Evolutionary conservation across 2,329 filamentous ascomycete species (phyloP).

Genomic region (Aspergillus floridensis): DNA sequence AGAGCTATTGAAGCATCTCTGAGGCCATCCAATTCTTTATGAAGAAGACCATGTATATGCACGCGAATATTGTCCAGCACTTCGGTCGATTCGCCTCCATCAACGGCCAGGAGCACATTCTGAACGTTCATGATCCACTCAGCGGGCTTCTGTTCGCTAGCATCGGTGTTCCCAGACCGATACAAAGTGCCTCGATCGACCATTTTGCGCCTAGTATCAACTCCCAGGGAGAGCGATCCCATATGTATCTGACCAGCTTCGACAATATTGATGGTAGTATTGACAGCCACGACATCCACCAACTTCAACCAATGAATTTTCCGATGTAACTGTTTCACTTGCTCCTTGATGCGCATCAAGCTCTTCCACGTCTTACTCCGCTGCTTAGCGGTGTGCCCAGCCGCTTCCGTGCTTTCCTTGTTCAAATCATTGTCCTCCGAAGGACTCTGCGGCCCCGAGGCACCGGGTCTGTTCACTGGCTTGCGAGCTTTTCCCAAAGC

Average conservation of each 20-base stretch:
- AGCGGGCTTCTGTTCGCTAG: constrained; percentile 67
- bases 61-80: constrained; percentile 82
- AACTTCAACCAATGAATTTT: constrained; percentile 85
- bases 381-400: constrained; percentile 15
- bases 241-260: constrained; percentile 83
- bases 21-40: constrained; percentile 79
- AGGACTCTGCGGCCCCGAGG: constrained; percentile 21
- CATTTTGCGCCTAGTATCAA: constrained; percentile 88
- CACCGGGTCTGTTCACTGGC: constrained; percentile 21
- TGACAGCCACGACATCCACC: constrained; percentile 82
- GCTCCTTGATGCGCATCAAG: constrained; percentile 76
- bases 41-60: constrained; percentile 87
- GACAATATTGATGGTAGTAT: constrained; percentile 71
- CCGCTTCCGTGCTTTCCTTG: constrained; percentile 17
- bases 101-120: constrained; percentile 83
- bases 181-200: constrained; percentile 88
- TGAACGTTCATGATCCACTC: constrained; percentile 90
- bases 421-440: constrained; percentile 21
- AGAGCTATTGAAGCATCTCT: constrained; percentile 85
- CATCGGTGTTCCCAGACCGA: constrained; percentile 68
- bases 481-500: constrained; percentile 48
- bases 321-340: constrained; percentile 79
- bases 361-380: constrained; percentile 77
- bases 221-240: constrained; percentile 77
- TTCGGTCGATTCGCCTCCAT: constrained; percentile 80